Conservation (phyloP, 257 asterid species). For the Jaltomata sinuosa region DNA sequence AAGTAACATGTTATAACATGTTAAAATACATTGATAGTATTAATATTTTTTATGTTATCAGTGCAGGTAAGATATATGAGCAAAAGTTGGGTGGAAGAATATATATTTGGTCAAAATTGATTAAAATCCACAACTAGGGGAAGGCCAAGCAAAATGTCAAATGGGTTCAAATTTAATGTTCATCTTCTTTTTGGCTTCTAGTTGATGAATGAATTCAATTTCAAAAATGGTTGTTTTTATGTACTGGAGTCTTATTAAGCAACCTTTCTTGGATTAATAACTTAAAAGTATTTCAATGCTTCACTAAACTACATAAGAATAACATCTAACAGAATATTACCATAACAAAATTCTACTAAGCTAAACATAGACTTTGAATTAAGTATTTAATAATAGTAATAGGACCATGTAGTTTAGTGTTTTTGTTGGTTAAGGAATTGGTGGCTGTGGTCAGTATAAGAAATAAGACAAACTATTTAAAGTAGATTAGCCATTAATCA, state of each 20-base stretch:
- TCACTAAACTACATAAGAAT: not conserved
- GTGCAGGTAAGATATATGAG: not conserved
- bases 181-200: not conserved
- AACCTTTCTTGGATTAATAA: not conserved
- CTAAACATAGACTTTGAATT: not conserved
- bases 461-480: not conserved
- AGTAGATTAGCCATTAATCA: not conserved
- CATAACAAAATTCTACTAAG: not conserved
- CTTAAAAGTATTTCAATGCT: not conserved
- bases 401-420: not conserved
- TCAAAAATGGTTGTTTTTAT: not conserved
- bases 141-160: not conserved
- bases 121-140: not conserved
- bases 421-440: not conserved
- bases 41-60: not conserved
- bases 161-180: not conserved
- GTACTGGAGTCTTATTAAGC: not conserved
- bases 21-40: not conserved
- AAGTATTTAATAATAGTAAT: not conserved
- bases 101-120: not conserved
- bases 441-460: not conserved
- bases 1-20: not conserved
- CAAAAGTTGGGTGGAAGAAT: not conserved
- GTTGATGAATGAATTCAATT: not conserved
- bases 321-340: not conserved